Conservation (phyloP, 495 filamentous ascomycete species). For the Penicillium samsonianum region DNA sequence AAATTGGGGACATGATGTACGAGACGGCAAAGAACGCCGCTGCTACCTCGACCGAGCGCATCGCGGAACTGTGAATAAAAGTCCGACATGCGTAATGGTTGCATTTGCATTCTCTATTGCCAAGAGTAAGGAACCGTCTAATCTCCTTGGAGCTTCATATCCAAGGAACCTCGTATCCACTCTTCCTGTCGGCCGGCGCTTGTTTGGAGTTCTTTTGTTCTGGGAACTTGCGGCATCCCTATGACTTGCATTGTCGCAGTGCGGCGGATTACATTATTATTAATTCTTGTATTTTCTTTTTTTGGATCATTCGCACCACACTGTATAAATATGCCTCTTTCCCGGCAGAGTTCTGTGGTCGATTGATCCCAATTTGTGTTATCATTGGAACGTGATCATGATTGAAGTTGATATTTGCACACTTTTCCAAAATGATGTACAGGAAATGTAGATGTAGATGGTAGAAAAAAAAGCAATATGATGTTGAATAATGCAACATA, state of each 20-base stretch:
- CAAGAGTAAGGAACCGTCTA: not conserved
- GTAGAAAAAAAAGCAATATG: conserved; percentile 4
- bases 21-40: conserved; percentile 46
- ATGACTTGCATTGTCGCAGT: conserved; percentile 16
- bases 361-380: conserved; percentile 3
- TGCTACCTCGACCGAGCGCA: conserved; percentile 33
- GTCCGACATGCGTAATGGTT: not conserved
- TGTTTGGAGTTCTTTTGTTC: conserved; percentile 25
- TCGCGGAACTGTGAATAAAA: conserved; percentile 41
- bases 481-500: not conserved
- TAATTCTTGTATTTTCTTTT: conserved; percentile 12
- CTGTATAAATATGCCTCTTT: conserved; percentile 1
- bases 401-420: conserved; percentile 16
- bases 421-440: conserved; percentile 10
- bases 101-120: conserved; percentile 10
- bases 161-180: conserved; percentile 17
- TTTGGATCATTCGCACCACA: not conserved
- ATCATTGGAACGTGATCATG: conserved; percentile 14
- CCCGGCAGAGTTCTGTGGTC: not conserved
- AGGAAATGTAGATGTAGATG: conserved; percentile 17
- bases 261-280: conserved; percentile 11
- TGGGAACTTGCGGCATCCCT: conserved; percentile 9
- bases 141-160: not conserved
- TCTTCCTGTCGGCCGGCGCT: conserved; percentile 25
- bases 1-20: conserved; percentile 42